phyloP scores from a whole-genome alignment of 352 stramenopile genomes.

The Globisporangium abappressorium region DNA sequence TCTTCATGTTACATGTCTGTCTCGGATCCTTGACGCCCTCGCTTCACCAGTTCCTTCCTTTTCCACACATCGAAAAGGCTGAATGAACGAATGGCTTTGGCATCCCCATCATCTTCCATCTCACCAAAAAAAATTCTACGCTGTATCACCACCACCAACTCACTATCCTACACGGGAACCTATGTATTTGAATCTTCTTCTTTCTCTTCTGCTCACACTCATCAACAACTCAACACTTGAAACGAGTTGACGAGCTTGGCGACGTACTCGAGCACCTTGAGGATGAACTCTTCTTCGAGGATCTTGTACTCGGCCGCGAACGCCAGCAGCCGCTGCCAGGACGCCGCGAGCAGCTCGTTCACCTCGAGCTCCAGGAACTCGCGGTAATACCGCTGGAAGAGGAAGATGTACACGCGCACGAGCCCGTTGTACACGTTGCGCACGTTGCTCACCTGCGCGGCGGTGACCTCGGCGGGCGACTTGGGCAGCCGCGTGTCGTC shows the following conservation, averaged over 20 bases:
- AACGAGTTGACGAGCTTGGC: conserved; percentile 32
- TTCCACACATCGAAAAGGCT: background rate
- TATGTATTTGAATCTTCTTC: background rate
- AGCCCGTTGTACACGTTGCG: conserved; percentile 57
- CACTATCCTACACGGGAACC: background rate
- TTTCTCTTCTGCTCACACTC: background rate
- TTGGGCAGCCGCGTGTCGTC: conserved; percentile 14
- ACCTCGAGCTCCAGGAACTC: conserved; percentile 61
- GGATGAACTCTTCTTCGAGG: conserved; percentile 54
- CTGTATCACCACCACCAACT: background rate
- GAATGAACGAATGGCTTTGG: background rate
- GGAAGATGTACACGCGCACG: conserved; percentile 65
- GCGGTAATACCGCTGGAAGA: conserved; percentile 52
- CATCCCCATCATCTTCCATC: background rate
- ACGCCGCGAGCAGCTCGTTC: conserved; percentile 44
- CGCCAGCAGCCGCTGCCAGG: conserved; percentile 59
- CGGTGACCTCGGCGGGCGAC: conserved; percentile 11
- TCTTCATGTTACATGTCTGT: no score
- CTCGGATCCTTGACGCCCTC: no score
- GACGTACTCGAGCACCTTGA: conserved; percentile 55
- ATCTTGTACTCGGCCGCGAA: conserved; percentile 64
- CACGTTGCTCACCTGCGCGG: conserved; percentile 32
- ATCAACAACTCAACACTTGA: conserved; percentile 19
- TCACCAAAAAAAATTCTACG: background rate
- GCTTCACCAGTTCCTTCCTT: background rate